Base-by-base conservation (phyloP, 1,284 basidiomycete species). In the Austroboletus rostrupii region DNA sequence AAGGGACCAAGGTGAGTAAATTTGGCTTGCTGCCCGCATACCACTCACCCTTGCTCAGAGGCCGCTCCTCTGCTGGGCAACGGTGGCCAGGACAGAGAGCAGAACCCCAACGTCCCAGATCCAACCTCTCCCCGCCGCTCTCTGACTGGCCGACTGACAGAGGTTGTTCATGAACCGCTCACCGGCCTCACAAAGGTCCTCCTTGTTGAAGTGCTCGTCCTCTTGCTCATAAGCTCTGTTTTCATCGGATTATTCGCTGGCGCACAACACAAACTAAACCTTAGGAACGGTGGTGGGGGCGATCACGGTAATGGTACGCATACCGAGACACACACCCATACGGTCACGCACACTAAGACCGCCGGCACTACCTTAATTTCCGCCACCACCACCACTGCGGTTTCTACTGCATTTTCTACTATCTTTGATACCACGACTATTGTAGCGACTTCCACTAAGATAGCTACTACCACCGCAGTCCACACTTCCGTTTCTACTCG, bases 231-330 rank as follows among this genome's bases (percentile, higher is more conserved):
- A 45, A 83, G 83, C 54, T 87, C 90, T 19, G 80, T 92, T 20
- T 96, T 97, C 70, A 85, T 95, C 56, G 96, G 96, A 10, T 77
- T 99, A 7, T 98, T 96, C 69, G 88, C 90, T 23, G 92, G 92
- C 7, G 85, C 88, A 1, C 84, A 92, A 62, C 83, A 87, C 62
- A 85, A 83, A 56, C 77, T 93, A 50, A 81, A 81, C 52, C 56
- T 72, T 37, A 78, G 78, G 59, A 72, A 73, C 31, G 67, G 61
- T 12, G 64, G 58, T 32, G 69, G 70, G 16, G 57, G 48, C 29
- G 45, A 55, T 60, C 46, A 49, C 59, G 54, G 65, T 70, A 68
- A 68, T 64, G 64, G 63, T 68, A 73, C 73, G 52, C 56, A 60
- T 17, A 72, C 67, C 45, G 56, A 61, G 29, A 69, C 69, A 32